phyloP scores from a whole-genome alignment of 352 stramenopile species.

The Globisporangium camurandrum region DNA sequence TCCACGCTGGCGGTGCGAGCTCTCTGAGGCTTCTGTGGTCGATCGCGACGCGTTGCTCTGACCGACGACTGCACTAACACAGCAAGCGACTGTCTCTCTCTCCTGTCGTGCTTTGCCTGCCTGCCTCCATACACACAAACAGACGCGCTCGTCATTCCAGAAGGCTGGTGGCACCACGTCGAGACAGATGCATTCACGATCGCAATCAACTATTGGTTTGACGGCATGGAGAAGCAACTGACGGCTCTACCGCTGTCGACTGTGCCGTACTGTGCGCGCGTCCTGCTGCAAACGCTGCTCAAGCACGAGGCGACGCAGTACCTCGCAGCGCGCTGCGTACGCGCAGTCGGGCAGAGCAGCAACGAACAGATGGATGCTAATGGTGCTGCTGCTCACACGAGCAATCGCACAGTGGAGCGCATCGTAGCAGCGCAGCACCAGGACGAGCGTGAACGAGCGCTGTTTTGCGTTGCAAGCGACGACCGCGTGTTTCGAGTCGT shows the following conservation, averaged over 20 bases:
- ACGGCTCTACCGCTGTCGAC: constrained; percentile 27
- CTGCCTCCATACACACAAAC: background rate
- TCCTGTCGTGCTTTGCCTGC: background rate
- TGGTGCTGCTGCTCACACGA: no score
- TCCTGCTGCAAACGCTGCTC: constrained; percentile 57
- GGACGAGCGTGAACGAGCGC: constrained; percentile 15
- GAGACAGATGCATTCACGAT: constrained; percentile 69
- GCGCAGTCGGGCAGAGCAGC: background rate
- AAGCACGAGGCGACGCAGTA: constrained; percentile 26
- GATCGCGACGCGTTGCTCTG: background rate
- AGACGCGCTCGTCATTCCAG: constrained; percentile 74
- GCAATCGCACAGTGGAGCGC: background rate
- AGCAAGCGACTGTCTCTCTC: background rate
- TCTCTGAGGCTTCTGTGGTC: background rate
- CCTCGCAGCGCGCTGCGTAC: constrained; percentile 14
- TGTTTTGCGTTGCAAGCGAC: constrained; percentile 17
- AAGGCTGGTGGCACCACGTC: constrained; percentile 85
- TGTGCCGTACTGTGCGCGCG: constrained; percentile 53
- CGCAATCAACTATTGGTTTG: constrained; percentile 80
- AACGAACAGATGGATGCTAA: background rate
- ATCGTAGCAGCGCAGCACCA: constrained; percentile 16
- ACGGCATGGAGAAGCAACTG: constrained; percentile 51
- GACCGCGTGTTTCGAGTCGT: constrained; percentile 1
- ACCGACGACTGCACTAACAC: background rate
- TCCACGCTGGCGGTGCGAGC: constrained; percentile 41